Conservation (phyloP, 352 stramenopile genomes). For the Pythium aphanidermatum region DNA sequence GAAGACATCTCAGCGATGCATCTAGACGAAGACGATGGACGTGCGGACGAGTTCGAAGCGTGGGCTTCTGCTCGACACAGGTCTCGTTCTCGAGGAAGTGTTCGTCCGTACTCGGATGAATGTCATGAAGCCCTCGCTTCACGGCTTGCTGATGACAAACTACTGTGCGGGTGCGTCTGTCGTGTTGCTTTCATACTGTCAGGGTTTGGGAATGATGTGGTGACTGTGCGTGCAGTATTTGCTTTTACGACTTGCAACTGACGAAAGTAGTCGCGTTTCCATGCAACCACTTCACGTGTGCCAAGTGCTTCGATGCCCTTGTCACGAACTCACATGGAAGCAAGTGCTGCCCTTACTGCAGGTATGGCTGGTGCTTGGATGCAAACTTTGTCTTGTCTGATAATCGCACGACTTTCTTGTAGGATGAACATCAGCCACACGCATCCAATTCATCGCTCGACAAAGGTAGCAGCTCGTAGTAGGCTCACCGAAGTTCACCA, state of each 20-base stretch:
- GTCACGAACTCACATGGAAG: slow-evolving; percentile 35
- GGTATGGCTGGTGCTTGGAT: slow-evolving; percentile 16
- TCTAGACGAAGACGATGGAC: slow-evolving; percentile 24
- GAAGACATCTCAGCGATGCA: slow-evolving; percentile 28
- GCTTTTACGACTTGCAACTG: slow-evolving; percentile 55
- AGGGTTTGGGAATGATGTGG: neutral
- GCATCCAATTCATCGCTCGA: slow-evolving; percentile 20
- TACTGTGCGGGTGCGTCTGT: slow-evolving; percentile 44
- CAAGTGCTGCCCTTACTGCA: slow-evolving; percentile 67
- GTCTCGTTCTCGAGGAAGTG: neutral
- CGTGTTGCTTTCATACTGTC: neutral
- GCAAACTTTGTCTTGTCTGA: neutral
- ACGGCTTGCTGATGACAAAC: slow-evolving; percentile 49
- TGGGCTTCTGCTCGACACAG: slow-evolving; percentile 16
- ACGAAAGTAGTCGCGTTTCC: slow-evolving; percentile 48
- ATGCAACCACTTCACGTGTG: slow-evolving; percentile 62
- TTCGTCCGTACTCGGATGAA: slow-evolving; percentile 36
- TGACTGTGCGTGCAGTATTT: slow-evolving; percentile 32
- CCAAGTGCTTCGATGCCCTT: slow-evolving; percentile 48
- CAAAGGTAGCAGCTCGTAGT: slow-evolving; percentile 11
- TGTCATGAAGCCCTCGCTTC: slow-evolving; percentile 44
- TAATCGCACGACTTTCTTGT: too few relatives aligned
- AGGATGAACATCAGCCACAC: slow-evolving; percentile 17
- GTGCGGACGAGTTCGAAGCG: slow-evolving; percentile 39
- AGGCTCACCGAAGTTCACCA: too few relatives aligned